A percentile compares a stretch with the other conserved stretches of the same genome.
Evolutionary conservation across 441 rosid genomes (phyloP).

Genomic region (Capsella rubella): DNA sequence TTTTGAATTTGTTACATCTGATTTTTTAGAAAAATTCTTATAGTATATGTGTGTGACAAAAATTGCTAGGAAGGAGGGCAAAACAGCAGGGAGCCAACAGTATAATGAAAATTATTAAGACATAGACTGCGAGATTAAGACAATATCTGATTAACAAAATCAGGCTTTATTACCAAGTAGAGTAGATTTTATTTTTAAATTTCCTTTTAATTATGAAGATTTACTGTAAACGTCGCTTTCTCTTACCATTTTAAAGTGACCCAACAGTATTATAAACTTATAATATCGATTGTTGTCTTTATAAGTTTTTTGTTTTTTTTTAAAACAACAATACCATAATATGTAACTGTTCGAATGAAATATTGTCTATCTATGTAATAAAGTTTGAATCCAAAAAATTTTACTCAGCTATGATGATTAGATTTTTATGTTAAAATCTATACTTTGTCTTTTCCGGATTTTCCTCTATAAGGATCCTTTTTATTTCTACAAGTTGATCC

Average conservation of each 20-base stretch:
- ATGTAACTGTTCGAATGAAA: background rate
- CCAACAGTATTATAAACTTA: background rate
- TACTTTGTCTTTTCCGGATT: background rate
- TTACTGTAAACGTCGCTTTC: slow-evolving; percentile 39
- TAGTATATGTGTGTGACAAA: background rate
- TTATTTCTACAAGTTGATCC: slow-evolving; percentile 20
- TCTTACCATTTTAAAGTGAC: slow-evolving; percentile 22
- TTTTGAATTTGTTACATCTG: background rate
- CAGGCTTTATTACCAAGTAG: slow-evolving; percentile 39
- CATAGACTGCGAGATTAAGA: slow-evolving; percentile 42
- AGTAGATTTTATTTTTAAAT: background rate
- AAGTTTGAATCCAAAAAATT: background rate
- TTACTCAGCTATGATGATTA: slow-evolving; percentile 19
- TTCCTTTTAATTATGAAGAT: slow-evolving; percentile 29
- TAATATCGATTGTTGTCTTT: background rate
- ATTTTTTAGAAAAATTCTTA: background rate
- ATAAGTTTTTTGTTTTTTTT: background rate
- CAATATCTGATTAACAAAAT: slow-evolving; percentile 37
- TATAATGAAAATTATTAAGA: slow-evolving; percentile 43
- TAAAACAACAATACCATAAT: background rate
- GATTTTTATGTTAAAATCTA: slow-evolving; percentile 2
- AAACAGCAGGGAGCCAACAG: slow-evolving; percentile 8
- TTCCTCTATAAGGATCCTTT: background rate
- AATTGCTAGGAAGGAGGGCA: background rate
- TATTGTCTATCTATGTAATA: background rate